These are phyloP conservation scores for Suillus sp. DNA, from an alignment of 768 basidiomycete species.

Conservation along the genomic window DNA sequence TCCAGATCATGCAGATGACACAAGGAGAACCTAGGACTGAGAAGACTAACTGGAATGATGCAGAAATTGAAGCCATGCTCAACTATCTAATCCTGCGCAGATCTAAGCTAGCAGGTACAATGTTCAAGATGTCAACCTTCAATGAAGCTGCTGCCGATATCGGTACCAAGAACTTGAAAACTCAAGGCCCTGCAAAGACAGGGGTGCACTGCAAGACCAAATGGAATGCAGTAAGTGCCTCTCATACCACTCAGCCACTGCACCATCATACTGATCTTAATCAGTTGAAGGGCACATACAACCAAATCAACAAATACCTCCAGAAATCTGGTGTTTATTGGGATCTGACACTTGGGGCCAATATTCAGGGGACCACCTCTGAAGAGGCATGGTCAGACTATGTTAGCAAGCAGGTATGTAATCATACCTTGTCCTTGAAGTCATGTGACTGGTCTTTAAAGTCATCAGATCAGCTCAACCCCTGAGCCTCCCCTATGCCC, in stretches of 20 bases:
- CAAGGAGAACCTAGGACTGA: background rate
- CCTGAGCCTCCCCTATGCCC: too few species aligned
- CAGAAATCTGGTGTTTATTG: background rate
- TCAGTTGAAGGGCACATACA: background rate
- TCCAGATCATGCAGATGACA: background rate
- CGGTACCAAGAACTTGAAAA: background rate
- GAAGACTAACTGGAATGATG: background rate
- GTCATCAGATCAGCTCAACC: too few species aligned
- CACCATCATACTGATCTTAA: background rate
- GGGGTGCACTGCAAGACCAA: background rate
- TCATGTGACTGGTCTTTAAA: too few species aligned
- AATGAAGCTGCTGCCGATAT: background rate
- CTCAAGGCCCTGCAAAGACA: background rate
- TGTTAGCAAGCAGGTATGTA: background rate
- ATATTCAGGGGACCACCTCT: background rate
- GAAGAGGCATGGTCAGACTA: background rate
- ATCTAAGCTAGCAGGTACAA: background rate
- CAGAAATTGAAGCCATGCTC: background rate
- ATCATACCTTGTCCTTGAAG: too few species aligned
- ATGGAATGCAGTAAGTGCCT: background rate
- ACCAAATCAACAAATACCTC: background rate
- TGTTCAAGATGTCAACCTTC: background rate
- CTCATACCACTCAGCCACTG: background rate
- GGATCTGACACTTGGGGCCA: background rate
- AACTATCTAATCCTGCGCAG: background rate